Evolutionary conservation across 345 rosid genomes (phyloP), one percentile per base, ranked within the genome.

Genomic region (Salix suchowensis): DNA sequence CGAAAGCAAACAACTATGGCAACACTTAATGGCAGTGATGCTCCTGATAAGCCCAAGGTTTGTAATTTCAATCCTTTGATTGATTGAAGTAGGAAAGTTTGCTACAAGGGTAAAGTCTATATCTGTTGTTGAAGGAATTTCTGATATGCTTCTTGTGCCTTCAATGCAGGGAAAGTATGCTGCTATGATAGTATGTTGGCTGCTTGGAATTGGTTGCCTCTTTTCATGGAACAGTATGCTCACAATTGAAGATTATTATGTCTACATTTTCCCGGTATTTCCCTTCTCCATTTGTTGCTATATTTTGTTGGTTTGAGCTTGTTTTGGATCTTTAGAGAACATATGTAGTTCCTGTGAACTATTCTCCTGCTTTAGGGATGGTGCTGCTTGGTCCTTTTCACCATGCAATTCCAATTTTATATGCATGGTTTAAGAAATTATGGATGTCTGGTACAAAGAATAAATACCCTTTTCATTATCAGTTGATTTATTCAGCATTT

Each of bases 141-240:
- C 44, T 74, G 28, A 37, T 34, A 16, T 42, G 6, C 14, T 8
- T 72, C 14, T 11, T 72, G 78, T 70, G 28, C 9, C 69, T 65
- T 12, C 14, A 10, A 18, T 2, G 19, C 74, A 93, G 97, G 98
- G 97, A 3, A 94, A 86, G 82, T 79, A 70, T 79, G 69, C 76
- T n/a, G 97, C 97, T 19, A 77, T 88, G 68, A 61, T 75, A 19
- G 87, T 90, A n/a, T 91, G 97, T 81, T 92, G 94, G 89, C 80
- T 91, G 75, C 92, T 94, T 0, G 98, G 97, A 42, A 60, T 84
- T 46, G 97, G 97, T n/a, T 87, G 89, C 80, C 94, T 94, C 39
- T 79, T 92, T 73, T 76, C 98, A 26, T 92, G 98, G 95, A 90
- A 92, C 79, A 90, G 97, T 77, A 89, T 91, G 95, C 74, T 94